Evolutionary conservation across 2,329 filamentous ascomycete genomes (phyloP), one percentile per base, ranked within the genome.

Genomic region (Xylaria sp.): DNA sequence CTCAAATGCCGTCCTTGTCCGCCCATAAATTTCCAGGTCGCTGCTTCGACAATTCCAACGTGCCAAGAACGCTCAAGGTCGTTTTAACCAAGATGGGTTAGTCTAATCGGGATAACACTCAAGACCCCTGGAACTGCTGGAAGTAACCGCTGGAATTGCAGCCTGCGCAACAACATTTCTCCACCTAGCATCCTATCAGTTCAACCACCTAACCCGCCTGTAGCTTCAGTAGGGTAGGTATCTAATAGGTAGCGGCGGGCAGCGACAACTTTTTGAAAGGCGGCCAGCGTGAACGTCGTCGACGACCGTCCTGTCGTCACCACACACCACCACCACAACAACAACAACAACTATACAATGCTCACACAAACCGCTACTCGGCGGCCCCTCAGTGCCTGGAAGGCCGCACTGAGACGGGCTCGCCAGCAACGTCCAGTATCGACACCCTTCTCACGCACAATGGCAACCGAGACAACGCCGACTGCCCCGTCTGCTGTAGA

Each of bases 381-480:
- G 78, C 87, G 90, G 85, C 89, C 90, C 65, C 78, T 91, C 73
- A 86, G 87, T 82, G 89, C 87, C 78, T 86, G 91, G 75, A 91
- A 90, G 78, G 80, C 85, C 31, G 79, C 86, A 38, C 74, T 92
- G 70, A 82, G 88, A 67, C 83, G 85, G 73, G 78, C 83, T 49
- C 80, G 86, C 65, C 83, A 83, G 64, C 83, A 85, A 60, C 78
- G 74, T 47, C 68, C 56, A 21, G 67, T 73, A 14, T 67, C 55
- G 33, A 65, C 73, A 14, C 69, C 77, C 42, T 70, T 72, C 55
- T 72, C 73, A 59, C 77, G 87, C 69, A 80, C 81, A 63, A 78
- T 89, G 75, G 79, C 81, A 37, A 83, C 82, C 50, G 76, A 69
- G 52, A 70, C 69, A 9, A 72, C 68, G 15, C 64, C 71, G 3